Conservation (phyloP, 768 basidiomycete species). For the Xerocomus spinulosus region DNA sequence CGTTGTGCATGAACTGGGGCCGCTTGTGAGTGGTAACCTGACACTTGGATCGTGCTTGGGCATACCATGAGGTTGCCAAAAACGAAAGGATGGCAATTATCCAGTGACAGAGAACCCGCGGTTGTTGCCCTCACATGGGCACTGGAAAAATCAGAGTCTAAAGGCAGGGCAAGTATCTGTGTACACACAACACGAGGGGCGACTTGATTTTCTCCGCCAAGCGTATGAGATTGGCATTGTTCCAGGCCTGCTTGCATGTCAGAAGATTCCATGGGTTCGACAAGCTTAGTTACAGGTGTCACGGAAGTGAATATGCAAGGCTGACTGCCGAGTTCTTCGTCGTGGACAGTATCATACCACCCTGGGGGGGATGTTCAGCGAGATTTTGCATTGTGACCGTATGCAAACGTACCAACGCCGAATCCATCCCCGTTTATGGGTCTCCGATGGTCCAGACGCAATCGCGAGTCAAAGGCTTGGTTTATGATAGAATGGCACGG, state of each 20-base stretch:
- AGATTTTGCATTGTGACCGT: background rate
- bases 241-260: constrained; percentile 75
- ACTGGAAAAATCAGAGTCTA: constrained; percentile 33
- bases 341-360: constrained; percentile 89
- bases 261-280: background rate
- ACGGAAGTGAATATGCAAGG: constrained; percentile 97
- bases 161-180: background rate
- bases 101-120: constrained; percentile 83
- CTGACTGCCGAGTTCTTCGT: constrained; percentile 77
- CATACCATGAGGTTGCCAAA: constrained; percentile 88
- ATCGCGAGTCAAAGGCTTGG: constrained; percentile 91
- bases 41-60: background rate
- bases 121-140: constrained; percentile 94
- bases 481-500: constrained; percentile 97
- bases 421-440: constrained; percentile 98
- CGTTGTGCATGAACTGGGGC: constrained; percentile 93
- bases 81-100: constrained; percentile 94
- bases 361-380: constrained; percentile 40
- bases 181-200: constrained; percentile 83
- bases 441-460: constrained; percentile 73
- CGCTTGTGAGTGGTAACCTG: background rate
- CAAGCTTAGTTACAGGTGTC: constrained; percentile 61
- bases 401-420: constrained; percentile 68
- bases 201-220: constrained; percentile 97
- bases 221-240: constrained; percentile 88